Base-by-base conservation (phyloP, 169 alveolate genomes). In the Eimeria tenella region DNA sequence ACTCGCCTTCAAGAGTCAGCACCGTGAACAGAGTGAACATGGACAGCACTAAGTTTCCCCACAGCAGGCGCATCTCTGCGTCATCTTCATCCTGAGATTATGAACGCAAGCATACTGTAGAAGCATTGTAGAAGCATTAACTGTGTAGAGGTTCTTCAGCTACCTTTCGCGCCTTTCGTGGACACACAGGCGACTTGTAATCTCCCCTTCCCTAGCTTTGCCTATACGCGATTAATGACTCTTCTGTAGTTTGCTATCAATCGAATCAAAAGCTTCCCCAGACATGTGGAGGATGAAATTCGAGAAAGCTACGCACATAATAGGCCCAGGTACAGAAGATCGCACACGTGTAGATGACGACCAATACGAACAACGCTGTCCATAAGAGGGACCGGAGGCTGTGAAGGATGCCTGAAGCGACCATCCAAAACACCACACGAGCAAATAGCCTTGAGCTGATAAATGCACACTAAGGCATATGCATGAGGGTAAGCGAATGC, bases 1-100 rank as follows among this genome's bases (percentile, higher is more conserved):
- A 31, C 75, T 21, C 42, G 21, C 97, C 97, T 90, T 96, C 97
- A 23, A 96, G 96, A 65, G 97, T 96, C 77, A 95, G 74, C 15
- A 96, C 95, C 50, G 97, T 96, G 88, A 96, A 96, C 58, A 96
- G 94, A 4, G 97, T 96, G 62, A 94, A 96, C 97, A 96, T 96
- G 25, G 97, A 95, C 56, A 91, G 81, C 63, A 81, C 90, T 70
- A 96, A 84, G 55, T 96, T 94, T 6, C 97, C 97, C 96, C 97
- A 96, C 52, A 92, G 75, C 52, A 87, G 94, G 55, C 94, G 63
- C 97, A 96, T 93, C 55, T 74, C 94, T n/a, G 90, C 96, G 93
- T 95, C 96, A 31, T 94, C 96, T 42, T 68, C 92, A 75, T 90
- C 94, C 94, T 90, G 94, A 13, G n/a, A 5, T 31, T 31, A 31